phyloP scores from a whole-genome alignment of 371 early-diverging fungal species.

The Entomophthora muscae region DNA sequence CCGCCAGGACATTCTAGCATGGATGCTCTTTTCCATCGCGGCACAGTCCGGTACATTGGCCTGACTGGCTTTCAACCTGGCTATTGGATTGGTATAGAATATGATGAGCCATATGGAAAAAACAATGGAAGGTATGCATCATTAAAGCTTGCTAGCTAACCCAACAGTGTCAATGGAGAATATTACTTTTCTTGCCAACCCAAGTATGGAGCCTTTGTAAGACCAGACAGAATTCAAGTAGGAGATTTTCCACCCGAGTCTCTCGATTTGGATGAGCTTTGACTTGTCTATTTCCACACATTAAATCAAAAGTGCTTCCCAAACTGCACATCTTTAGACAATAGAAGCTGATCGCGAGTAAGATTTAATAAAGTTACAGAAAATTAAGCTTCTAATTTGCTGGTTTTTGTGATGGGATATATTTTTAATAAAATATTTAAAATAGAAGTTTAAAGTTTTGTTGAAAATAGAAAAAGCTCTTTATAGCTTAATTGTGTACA shows the following conservation, averaged over 20 bases:
- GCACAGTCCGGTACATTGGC: slow-evolving; percentile 68
- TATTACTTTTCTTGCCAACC: slow-evolving; percentile 53
- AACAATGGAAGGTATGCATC: slow-evolving; percentile 59
- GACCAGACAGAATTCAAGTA: slow-evolving; percentile 63
- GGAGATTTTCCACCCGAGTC: slow-evolving; percentile 63
- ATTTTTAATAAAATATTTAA: too few relatives aligned
- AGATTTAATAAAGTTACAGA: too few relatives aligned
- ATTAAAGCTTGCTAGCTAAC: not conserved
- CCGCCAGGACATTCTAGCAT: slow-evolving; percentile 12
- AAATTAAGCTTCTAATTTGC: too few relatives aligned
- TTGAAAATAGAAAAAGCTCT: too few relatives aligned
- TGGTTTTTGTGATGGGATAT: too few relatives aligned
- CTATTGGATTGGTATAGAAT: slow-evolving; percentile 84
- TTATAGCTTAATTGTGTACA: too few relatives aligned
- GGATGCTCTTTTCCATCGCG: slow-evolving; percentile 37
- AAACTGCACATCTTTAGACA: too few relatives aligned
- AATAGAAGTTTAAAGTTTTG: too few relatives aligned
- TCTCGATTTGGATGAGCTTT: slow-evolving; percentile 13
- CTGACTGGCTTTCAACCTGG: slow-evolving; percentile 64
- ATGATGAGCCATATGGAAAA: slow-evolving; percentile 91
- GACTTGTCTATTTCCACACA: too few relatives aligned
- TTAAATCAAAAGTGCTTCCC: too few relatives aligned
- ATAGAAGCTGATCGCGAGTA: too few relatives aligned
- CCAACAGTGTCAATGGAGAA: slow-evolving; percentile 42
- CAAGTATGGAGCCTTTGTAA: slow-evolving; percentile 72